Percentiles rank a stretch among this genome's conserved stretches.
Evolutionary conservation across 192 early-diverging fungal genomes (phyloP).

Genomic region (Jimgerdemannia flammicorona): DNA sequence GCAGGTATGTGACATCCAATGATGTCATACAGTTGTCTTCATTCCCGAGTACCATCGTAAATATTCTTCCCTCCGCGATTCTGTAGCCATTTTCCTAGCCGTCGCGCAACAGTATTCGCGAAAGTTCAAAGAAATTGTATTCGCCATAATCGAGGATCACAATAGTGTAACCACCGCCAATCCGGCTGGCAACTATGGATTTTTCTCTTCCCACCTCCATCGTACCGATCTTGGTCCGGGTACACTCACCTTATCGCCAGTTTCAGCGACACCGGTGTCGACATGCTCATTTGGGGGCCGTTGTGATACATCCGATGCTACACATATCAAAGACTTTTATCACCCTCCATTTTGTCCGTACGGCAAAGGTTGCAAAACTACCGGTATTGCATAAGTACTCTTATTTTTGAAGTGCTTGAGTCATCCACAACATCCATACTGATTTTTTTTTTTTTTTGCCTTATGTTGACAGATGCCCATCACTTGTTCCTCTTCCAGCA

Average conservation of each 20-base stretch:
- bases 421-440: neutral
- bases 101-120: neutral
- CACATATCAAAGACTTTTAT: neutral
- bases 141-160: neutral
- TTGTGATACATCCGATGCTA: neutral
- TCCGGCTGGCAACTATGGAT: neutral
- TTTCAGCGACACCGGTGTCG: neutral
- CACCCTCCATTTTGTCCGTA: neutral
- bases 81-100: neutral
- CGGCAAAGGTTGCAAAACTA: neutral
- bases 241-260: neutral
- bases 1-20: conserved; percentile 2
- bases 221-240: neutral
- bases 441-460: neutral
- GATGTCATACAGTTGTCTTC: neutral
- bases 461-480: neutral
- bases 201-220: neutral
- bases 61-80: neutral
- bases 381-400: neutral
- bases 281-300: neutral
- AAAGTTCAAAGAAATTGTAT: neutral
- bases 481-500: neutral
- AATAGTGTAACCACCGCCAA: neutral
- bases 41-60: neutral
- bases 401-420: neutral